Conservation (phyloP, 2,329 filamentous ascomycete species). For the Trichoderma pleuroti region DNA sequence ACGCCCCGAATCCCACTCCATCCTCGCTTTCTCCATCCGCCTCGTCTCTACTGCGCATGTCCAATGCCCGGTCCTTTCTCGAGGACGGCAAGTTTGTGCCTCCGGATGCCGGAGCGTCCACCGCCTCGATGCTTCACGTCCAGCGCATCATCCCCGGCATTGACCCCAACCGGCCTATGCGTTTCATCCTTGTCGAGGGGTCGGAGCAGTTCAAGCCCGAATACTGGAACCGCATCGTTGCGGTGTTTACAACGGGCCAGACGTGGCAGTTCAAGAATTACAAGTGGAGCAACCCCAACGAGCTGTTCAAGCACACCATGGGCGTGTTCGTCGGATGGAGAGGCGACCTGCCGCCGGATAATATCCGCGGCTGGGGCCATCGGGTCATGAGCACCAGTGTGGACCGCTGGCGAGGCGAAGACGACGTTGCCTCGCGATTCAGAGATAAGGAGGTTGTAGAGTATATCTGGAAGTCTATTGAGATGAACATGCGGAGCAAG, state of each 20-base stretch:
- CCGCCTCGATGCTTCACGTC: slow-evolving; percentile 80
- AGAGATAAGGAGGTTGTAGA: slow-evolving; percentile 91
- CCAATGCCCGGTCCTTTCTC: slow-evolving; percentile 93
- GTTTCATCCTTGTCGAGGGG: slow-evolving; percentile 93
- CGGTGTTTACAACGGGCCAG: slow-evolving; percentile 96
- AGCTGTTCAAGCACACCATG: slow-evolving; percentile 83
- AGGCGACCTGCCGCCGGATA: slow-evolving; percentile 73
- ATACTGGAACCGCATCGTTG: slow-evolving; percentile 93
- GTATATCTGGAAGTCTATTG: slow-evolving; percentile 84
- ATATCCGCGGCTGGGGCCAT: slow-evolving; percentile 79
- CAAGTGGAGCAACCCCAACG: slow-evolving; percentile 86
- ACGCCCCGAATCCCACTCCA: slow-evolving; percentile 79
- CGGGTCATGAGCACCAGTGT: slow-evolving; percentile 74
- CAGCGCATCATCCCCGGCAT: slow-evolving; percentile 70
- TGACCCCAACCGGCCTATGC: slow-evolving; percentile 68
- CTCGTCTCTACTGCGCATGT: slow-evolving; percentile 89
- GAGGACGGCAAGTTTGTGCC: slow-evolving; percentile 78
- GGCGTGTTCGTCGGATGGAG: slow-evolving; percentile 91
- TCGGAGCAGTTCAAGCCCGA: slow-evolving; percentile 95
- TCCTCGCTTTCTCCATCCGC: slow-evolving; percentile 94
- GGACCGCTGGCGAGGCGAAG: slow-evolving; percentile 72
- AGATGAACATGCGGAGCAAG: slow-evolving; percentile 78
- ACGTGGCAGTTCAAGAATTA: slow-evolving; percentile 98
- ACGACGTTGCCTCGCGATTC: slow-evolving; percentile 61
- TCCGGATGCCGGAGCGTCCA: slow-evolving; percentile 64